A percentile compares a stretch with the other conserved stretches of the same genome.
phyloP scores from a whole-genome alignment of 768 basidiomycete genomes.

The Russula abietina region DNA sequence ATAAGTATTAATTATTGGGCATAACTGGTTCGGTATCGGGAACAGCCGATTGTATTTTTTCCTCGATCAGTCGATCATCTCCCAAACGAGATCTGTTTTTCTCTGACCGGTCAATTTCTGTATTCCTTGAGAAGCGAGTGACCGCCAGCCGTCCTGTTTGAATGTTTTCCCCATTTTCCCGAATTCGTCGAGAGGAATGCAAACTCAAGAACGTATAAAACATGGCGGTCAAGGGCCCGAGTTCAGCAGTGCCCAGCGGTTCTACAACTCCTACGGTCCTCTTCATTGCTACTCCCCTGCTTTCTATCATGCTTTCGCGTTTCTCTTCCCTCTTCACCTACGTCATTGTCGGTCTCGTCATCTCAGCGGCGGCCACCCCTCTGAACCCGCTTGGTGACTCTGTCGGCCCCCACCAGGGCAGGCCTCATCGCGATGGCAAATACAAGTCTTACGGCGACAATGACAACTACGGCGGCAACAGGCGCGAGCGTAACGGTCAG shows the following conservation, averaged over 20 bases:
- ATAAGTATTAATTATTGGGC: too few species aligned
- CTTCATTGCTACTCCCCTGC: conserved; percentile 11
- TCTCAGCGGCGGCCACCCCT: conserved; percentile 19
- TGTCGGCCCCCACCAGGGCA: not conserved
- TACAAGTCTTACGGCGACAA: not conserved
- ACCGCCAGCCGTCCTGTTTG: not conserved
- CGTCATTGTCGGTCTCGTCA: conserved; percentile 12
- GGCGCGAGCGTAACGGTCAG: not conserved
- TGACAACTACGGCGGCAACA: not conserved
- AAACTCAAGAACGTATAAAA: conserved; percentile 8
- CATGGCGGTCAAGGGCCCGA: not conserved
- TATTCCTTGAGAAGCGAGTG: not conserved
- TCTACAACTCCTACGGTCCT: conserved; percentile 5
- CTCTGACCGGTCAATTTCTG: not conserved
- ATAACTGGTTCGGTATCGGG: too few species aligned
- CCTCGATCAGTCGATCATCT: not conserved
- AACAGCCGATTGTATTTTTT: too few species aligned
- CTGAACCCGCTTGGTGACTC: not conserved
- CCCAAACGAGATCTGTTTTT: not conserved
- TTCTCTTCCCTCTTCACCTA: conserved; percentile 20
- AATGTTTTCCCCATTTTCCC: not conserved
- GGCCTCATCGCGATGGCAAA: not conserved
- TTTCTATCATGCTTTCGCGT: conserved; percentile 20
- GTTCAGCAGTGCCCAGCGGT: conserved; percentile 12
- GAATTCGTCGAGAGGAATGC: conserved; percentile 3